Evolutionary conservation across 2,329 filamentous ascomycete species (phyloP).

Genomic region (Shiraia bambusicola): DNA sequence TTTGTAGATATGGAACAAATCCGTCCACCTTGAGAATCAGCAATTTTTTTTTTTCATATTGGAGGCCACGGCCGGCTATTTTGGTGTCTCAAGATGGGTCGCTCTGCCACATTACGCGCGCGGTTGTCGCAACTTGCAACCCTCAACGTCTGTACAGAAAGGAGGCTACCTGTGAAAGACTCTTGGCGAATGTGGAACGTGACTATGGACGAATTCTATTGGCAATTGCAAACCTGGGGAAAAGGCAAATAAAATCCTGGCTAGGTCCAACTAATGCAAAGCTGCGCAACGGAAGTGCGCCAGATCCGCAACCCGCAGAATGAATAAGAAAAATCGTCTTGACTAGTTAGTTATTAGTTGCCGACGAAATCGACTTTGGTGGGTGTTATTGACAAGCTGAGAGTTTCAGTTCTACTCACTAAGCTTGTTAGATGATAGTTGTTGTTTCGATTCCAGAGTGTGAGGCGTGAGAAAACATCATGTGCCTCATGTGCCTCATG

Average conservation of each 20-base stretch:
- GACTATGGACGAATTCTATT: constrained; percentile 33
- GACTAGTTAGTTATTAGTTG: constrained; percentile 4
- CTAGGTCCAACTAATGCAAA: constrained; percentile 25
- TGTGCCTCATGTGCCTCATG: too few species aligned
- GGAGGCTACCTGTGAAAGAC: constrained; percentile 22
- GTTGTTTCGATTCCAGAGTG: too few species aligned
- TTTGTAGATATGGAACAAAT: constrained; percentile 25
- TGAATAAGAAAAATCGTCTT: constrained; percentile 27
- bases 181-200: constrained; percentile 31
- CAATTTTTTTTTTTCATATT: constrained; percentile 32
- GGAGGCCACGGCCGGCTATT: constrained; percentile 29
- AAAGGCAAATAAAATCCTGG: too few species aligned
- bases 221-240: constrained; percentile 25
- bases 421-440: background rate
- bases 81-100: constrained; percentile 29
- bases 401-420: background rate
- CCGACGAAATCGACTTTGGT: background rate
- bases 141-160: constrained; percentile 22
- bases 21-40: constrained; percentile 16
- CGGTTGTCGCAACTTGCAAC: constrained; percentile 28
- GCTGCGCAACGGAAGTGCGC: constrained; percentile 15
- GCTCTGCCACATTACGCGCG: constrained; percentile 23
- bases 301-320: constrained; percentile 19
- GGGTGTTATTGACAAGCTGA: background rate
- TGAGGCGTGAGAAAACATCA: too few species aligned